Evolutionary conservation across 192 early-diverging fungal species (phyloP).

Genomic region (Jimgerdemannia flammicorona): DNA sequence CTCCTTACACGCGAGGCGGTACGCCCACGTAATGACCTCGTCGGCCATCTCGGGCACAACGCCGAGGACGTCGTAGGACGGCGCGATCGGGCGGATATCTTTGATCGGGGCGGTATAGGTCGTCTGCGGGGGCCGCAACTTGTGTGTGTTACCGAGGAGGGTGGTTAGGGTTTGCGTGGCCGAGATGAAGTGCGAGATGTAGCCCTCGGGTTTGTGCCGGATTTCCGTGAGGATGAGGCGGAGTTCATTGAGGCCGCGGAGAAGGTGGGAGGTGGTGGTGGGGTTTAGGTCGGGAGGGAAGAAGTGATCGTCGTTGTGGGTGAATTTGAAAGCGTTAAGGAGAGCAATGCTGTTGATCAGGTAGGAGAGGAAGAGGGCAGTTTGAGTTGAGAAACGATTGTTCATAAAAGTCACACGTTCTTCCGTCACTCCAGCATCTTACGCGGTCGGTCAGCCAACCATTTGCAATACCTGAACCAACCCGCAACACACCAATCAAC

Average conservation of each 20-base stretch:
- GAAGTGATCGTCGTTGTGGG: constrained; percentile 3
- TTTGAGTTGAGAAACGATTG: too few relatives aligned
- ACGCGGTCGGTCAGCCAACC: background rate
- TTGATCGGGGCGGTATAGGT: constrained; percentile 5
- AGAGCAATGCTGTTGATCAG: background rate
- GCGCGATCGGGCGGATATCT: constrained; percentile 8
- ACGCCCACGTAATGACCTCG: constrained; percentile 47
- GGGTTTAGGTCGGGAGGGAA: constrained; percentile 15
- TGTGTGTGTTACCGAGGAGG: constrained; percentile 4
- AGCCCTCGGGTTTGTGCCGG: background rate
- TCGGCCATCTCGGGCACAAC: constrained; percentile 43
- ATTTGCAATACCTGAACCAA: background rate
- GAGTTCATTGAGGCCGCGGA: constrained; percentile 6
- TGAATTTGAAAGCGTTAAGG: background rate
- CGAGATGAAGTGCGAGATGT: constrained; percentile 5
- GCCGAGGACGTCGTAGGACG: constrained; percentile 30
- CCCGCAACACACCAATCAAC: too few relatives aligned
- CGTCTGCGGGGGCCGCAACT: background rate
- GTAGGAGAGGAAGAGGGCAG: background rate
- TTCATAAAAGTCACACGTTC: too few relatives aligned
- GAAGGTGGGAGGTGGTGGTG: background rate
- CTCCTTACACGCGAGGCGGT: constrained; percentile 40
- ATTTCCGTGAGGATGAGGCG: background rate
- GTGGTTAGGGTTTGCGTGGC: constrained; percentile 5
- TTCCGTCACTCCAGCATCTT: background rate